These are phyloP conservation scores for Tuber aestivum DNA, from an alignment of 495 filamentous ascomycete species.

Conservation along the genomic window DNA sequence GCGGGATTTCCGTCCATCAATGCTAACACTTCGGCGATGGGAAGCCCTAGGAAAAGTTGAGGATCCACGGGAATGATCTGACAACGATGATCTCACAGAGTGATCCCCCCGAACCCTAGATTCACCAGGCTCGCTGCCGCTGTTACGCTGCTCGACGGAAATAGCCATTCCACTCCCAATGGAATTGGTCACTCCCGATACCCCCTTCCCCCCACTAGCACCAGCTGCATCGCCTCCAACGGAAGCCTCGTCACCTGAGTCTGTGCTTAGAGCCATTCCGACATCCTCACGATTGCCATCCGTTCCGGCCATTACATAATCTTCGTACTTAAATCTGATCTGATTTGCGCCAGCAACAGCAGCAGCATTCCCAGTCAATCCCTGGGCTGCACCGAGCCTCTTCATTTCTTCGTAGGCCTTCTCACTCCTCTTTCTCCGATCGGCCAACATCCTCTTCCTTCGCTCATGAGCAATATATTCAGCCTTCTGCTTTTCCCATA, in stretches of 20 bases:
- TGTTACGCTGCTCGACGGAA: conserved; percentile 17
- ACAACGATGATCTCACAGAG: conserved; percentile 21
- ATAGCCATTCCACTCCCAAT: conserved; percentile 17
- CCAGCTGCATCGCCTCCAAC: conserved; percentile 13
- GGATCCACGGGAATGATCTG: conserved; percentile 1
- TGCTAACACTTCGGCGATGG: conserved; percentile 19
- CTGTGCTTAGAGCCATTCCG: conserved; percentile 27
- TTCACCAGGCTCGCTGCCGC: conserved; percentile 9
- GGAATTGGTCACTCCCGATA: conserved; percentile 7
- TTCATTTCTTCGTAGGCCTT: conserved; percentile 33
- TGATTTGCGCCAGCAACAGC: conserved; percentile 32
- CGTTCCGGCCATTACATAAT: conserved; percentile 13
- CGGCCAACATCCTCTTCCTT: conserved; percentile 33
- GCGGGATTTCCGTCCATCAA: not conserved
- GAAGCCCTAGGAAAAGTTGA: conserved; percentile 18
- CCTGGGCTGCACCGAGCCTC: conserved; percentile 24
- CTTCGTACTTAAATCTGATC: conserved; percentile 7
- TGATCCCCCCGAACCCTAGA: conserved; percentile 1
- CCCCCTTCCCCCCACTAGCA: conserved; percentile 14
- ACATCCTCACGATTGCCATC: conserved; percentile 20
- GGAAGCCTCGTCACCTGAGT: conserved; percentile 25
- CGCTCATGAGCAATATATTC: conserved; percentile 32
- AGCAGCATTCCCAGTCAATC: conserved; percentile 33
- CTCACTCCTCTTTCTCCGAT: conserved; percentile 34
- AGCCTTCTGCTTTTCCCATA: conserved; percentile 37